Evolutionary conservation across 331 rosid genomes (phyloP).

Genomic region (Acacia concinna): DNA sequence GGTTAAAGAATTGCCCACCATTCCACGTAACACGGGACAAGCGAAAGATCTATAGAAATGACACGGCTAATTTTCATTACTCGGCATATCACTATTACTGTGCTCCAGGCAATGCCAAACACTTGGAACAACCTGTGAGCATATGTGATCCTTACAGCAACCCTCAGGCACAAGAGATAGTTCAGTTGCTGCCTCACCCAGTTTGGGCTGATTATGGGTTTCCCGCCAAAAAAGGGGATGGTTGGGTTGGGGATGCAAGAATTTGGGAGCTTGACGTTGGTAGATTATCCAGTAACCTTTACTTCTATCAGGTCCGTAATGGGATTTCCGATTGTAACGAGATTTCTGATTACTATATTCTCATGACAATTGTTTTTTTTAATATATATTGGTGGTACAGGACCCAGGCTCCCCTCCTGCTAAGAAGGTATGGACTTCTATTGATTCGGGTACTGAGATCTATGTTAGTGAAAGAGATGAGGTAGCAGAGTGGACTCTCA

Average conservation of each 20-base stretch:
- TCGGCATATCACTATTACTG: neutral
- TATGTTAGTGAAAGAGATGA: neutral
- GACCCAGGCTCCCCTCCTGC: neutral
- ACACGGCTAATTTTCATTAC: neutral
- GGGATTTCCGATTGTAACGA: no score
- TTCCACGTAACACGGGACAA: neutral
- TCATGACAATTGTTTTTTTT: no score
- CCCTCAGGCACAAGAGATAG: slow-evolving; percentile 6
- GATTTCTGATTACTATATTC: no score
- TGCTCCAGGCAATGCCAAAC: neutral
- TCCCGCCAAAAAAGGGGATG: neutral
- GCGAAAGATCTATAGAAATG: neutral
- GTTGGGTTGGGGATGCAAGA: neutral
- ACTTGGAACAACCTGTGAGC: neutral
- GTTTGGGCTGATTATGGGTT: neutral
- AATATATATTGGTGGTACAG: neutral
- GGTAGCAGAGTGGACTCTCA: neutral
- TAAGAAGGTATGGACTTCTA: neutral
- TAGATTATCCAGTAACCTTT: neutral
- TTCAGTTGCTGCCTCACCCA: neutral
- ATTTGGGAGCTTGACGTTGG: slow-evolving; percentile 5
- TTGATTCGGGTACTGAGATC: neutral
- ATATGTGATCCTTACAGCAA: slow-evolving; percentile 1
- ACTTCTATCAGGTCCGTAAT: neutral
- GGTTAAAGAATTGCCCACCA: neutral